Conservation (phyloP, 768 basidiomycete species). For the Daedaleopsis sinensis region DNA sequence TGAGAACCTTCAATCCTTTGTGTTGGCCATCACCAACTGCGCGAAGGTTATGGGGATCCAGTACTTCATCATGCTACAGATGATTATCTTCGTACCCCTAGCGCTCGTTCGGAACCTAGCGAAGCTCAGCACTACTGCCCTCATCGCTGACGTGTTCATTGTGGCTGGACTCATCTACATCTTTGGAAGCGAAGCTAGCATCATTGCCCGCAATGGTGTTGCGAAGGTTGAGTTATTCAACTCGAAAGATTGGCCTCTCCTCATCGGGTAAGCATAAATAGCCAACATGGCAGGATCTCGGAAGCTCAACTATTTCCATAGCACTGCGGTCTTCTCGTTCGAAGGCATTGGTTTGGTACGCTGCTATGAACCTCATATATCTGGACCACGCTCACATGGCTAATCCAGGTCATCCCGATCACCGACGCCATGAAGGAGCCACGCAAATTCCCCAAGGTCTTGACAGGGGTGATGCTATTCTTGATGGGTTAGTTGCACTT, state of each 20-base stretch:
- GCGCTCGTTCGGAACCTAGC: conserved; percentile 92
- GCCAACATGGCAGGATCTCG: neutral
- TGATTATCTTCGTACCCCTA: conserved; percentile 87
- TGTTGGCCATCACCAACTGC: conserved; percentile 81
- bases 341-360: conserved; percentile 93
- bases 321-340: conserved; percentile 97
- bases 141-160: conserved; percentile 95
- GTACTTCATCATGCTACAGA: conserved; percentile 82
- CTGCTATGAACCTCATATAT: neutral
- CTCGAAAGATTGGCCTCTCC: conserved; percentile 82
- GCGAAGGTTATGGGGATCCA: conserved; percentile 63
- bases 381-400: conserved; percentile 4
- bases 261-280: conserved; percentile 73
- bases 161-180: conserved; percentile 86
- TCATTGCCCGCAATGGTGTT: conserved; percentile 69
- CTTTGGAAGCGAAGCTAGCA: conserved; percentile 78
- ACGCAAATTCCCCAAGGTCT: conserved; percentile 83
- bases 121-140: conserved; percentile 88
- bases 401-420: conserved; percentile 81
- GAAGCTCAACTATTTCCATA: conserved; percentile 31
- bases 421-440: conserved; percentile 97
- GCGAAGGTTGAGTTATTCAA: conserved; percentile 89
- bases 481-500: conserved; percentile 61
- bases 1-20: conserved; percentile 86
- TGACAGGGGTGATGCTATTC: conserved; percentile 92